Conservation (phyloP, 805 yeast genomes). For the Candida nanaspora region DNA sequence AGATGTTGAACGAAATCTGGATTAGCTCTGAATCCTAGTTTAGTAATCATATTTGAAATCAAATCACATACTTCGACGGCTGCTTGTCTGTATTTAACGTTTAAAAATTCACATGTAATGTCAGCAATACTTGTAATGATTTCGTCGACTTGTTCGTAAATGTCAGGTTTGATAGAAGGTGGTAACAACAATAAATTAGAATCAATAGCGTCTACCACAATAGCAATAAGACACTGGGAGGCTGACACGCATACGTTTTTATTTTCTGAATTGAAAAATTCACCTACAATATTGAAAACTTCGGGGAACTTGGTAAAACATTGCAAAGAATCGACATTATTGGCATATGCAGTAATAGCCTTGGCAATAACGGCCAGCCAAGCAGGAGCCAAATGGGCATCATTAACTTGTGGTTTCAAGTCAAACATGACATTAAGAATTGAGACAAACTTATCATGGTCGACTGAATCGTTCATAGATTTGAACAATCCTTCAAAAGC, state of each 20-base stretch:
- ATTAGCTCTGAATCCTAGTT: constrained; percentile 56
- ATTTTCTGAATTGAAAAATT: constrained; percentile 63
- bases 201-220: constrained; percentile 60
- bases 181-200: constrained; percentile 52
- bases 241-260: constrained; percentile 65
- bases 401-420: constrained; percentile 75
- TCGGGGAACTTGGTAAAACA: constrained; percentile 52
- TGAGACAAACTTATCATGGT: constrained; percentile 54
- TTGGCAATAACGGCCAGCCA: constrained; percentile 95
- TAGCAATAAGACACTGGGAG: constrained; percentile 79
- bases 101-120: constrained; percentile 46
- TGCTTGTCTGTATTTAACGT: constrained; percentile 70
- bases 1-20: constrained; percentile 66
- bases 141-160: constrained; percentile 50
- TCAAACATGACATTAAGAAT: constrained; percentile 69
- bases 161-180: constrained; percentile 37
- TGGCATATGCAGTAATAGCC: constrained; percentile 52
- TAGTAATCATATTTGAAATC: constrained; percentile 52
- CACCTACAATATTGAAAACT: constrained; percentile 47
- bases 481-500: constrained; percentile 78
- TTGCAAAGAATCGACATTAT: constrained; percentile 36
- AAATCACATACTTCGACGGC: constrained; percentile 69
- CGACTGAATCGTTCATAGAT: constrained; percentile 45
- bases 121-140: constrained; percentile 45
- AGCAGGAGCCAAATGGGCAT: constrained; percentile 80